Conservation (phyloP, 2,329 filamentous ascomycete species). For the Neurospora sp. region DNA sequence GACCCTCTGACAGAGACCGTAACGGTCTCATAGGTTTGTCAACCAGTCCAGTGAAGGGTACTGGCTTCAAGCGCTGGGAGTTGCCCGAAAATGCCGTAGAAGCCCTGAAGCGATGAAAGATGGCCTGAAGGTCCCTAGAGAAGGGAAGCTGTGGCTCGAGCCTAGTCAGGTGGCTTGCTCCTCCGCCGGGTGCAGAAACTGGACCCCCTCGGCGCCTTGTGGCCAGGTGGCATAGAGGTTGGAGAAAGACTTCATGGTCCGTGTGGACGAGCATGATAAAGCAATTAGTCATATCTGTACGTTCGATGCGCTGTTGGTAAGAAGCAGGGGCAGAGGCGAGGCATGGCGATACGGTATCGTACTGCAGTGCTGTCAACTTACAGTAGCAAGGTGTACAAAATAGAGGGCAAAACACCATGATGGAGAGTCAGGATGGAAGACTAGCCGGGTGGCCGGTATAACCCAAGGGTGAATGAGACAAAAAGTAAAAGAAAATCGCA, state of each 20-base stretch:
- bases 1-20: neutral
- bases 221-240: neutral
- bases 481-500: accelerated
- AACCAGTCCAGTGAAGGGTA: neutral
- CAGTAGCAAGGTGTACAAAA: neutral
- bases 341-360: neutral
- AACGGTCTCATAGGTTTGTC: neutral
- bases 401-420: neutral
- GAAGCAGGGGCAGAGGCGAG: neutral
- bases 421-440: neutral
- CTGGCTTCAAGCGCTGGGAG: neutral
- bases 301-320: neutral
- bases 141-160: neutral
- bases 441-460: neutral
- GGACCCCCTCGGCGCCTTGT: neutral
- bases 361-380: neutral
- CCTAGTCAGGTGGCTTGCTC: neutral
- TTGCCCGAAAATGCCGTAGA: neutral
- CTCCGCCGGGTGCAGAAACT: neutral
- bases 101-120: neutral
- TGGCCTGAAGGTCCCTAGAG: neutral
- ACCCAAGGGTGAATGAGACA: accelerated
- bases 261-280: neutral
- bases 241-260: neutral
- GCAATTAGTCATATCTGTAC: neutral